Base-by-base conservation (phyloP, 495 filamentous ascomycete genomes). In the Thozetella sp. region DNA sequence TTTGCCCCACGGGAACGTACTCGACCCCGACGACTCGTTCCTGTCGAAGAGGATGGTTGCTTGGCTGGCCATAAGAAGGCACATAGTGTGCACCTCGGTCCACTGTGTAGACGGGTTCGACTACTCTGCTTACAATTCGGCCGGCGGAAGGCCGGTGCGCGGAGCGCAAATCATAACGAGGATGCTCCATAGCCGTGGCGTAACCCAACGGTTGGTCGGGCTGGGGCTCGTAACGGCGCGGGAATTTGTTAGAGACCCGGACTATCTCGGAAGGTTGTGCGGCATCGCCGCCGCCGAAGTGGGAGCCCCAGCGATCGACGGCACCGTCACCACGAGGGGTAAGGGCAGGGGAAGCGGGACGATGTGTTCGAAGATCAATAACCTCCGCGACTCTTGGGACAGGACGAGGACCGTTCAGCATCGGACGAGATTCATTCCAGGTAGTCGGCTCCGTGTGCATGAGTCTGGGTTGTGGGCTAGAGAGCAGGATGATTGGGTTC, bases 221-320 rank as follows among this genome's bases (percentile, higher is more conserved):
- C 0, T 51, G 59, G 9, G 62, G 61, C 50, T 62, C 66, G 43
- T 73, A 57, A 19, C 59, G 71, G 20, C 62, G 61, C 12, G 71
- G 71, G 23, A 73, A 73, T 43, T 63, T 66, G 61, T 72, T 66
- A 6, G 68, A 60, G 20, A 71, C 65, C 23, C 65, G 60, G 17
- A 72, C 66, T 55, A 72, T 63, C 17, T 71, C 58, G 2, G 61
- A 57, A 48, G 65, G 43, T 70, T 62, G 22, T 45, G 53, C 20
- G 46, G 55, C 25, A 51, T n/a, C 23, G 10, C 30, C 53, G 4
- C 69, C 60, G 20, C 61, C 55, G 13, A 57, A 57, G 13, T 51
- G 57, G 24, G 57, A 51, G 20, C 34, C 59, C 22, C 55, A 43
- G 2, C 24, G 4, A 10, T 61, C 56, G 24, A 17, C 22, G 43